Evolutionary conservation across 768 basidiomycete genomes (phyloP), one percentile per base, ranked within the genome.

Genomic region (Pleurotus pulmonarius): DNA sequence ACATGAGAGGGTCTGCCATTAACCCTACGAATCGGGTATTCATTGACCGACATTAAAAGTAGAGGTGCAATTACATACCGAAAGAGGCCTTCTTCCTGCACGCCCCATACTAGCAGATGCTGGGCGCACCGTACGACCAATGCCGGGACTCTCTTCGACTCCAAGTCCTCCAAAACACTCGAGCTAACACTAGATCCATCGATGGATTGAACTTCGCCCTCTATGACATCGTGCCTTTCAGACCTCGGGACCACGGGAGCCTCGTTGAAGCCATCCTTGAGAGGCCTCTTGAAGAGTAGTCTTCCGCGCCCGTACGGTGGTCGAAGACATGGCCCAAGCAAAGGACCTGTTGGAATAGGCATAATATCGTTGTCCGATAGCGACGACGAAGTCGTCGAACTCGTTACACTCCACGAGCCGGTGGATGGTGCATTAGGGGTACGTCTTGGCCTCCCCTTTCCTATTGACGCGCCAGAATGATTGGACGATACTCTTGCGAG

Each of bases 1-100:
- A 92, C 81, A 72, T 97, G 94, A 13, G 87, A 85, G 25, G 91
- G 82, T 57, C 92, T 82, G 12, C 95, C 95, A 57, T 80, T 87
- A 56, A 97, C 84, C 55, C 95, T 92, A 64, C 13, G 62, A 70
- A 48, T 57, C 56, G 59, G 49, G 54, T 46, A 24, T 47, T 59
- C 26, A 59, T 37, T 58, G 38, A 4, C 57, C 56, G 57, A 51
- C 22, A 26, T 45, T 20, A 24, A 49, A 55, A 20, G n/a, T 46
- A 2, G 43, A 9, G 25, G 46, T 24, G 39, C 20, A 43, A 46
- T 56, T 7, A 70, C 85, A 62, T 64, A 90, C 92, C 91, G 81
- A 68, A 94, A 94, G 44, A 94, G 72, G 3, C 92, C 92, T 68
- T 93, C 90, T 67, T 94, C 92, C 66, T 90, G 83, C 11, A 93